These are phyloP conservation scores for Begonia masoniana DNA, from an alignment of 306 rosid genomes.

Conservation along the genomic window DNA sequence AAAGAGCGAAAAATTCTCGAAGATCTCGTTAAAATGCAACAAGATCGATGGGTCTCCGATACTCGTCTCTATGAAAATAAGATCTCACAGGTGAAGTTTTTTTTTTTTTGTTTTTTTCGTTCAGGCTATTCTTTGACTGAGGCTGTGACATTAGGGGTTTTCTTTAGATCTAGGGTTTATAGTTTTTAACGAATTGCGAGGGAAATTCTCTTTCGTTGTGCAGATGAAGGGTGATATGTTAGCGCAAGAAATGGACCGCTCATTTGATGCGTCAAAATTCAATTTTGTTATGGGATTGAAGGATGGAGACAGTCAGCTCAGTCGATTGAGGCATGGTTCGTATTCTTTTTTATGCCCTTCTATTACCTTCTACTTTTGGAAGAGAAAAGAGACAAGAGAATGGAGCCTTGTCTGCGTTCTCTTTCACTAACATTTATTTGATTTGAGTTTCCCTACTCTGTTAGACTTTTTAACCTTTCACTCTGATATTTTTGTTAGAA, in stretches of 20 bases:
- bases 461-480: too few species aligned
- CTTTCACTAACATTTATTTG: too few species aligned
- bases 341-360: not conserved
- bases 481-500: too few species aligned
- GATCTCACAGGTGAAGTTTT: constrained; percentile 33
- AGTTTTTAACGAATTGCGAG: constrained; percentile 3
- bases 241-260: constrained; percentile 29
- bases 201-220: constrained; percentile 7
- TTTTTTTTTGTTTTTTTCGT: not conserved
- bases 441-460: too few species aligned
- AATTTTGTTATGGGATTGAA: constrained; percentile 35
- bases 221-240: constrained; percentile 37
- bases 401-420: too few species aligned
- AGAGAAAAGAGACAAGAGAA: too few species aligned
- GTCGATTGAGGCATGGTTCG: constrained; percentile 44
- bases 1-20: constrained; percentile 37
- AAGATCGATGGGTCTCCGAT: constrained; percentile 47
- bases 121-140: constrained; percentile 1
- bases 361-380: too few species aligned
- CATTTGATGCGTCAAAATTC: constrained; percentile 31
- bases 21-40: constrained; percentile 40
- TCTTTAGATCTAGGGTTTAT: not conserved
- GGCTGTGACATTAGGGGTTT: constrained; percentile 12
- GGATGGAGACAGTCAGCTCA: constrained; percentile 30
- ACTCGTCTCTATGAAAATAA: constrained; percentile 26